Base-by-base conservation (phyloP, 176 grass and related monocot species). In the Metroxylon sagu region DNA sequence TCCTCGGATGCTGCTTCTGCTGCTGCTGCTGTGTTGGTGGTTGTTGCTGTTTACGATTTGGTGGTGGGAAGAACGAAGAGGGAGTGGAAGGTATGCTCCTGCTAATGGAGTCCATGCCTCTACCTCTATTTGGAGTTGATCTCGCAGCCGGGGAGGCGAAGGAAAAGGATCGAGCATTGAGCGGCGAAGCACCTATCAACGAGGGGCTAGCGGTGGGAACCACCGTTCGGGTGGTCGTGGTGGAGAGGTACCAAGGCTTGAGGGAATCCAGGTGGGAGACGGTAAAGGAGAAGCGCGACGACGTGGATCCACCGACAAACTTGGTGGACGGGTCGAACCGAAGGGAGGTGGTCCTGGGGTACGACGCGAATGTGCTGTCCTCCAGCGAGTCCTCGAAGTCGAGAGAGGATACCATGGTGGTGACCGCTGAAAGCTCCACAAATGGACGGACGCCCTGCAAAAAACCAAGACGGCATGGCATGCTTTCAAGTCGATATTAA, bases 181-280 rank as follows among this genome's bases (percentile, higher is more conserved):
- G 76, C 39, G 94, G 88, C 31, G 94, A 98, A 25, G 88, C 94
- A 43, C 94, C 88, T 6, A 98, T 65, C 56, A 98, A 82, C 4
- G 94, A 98, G 1, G 94, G 94, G 72, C 82, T 74, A 4, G 82
- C 74, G 57, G 73, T 73, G 1, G 87, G 82, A 48, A 85, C 73
- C 14, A 85, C 73, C 53, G 84, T 71, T 59, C 84, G 84, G 16
- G 81, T 43, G 0, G 79, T 62, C 30, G 59, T 71, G 56, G 94
- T 98, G 77, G 82, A 92, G 56, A 98, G 84, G 73, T 98, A 98
- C 94, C 94, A 98, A 50, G 94, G 94, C 68, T 98, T 98, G 73
- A 98, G 57, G 25, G 94, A 74, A 79, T 98, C 81, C 72, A 89
- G 60, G 79, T 77, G 74, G 8, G 94, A 91, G 14, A 77, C 87